Percentiles rank a stretch among this genome's conserved stretches.
These are phyloP conservation scores for Pisolithus marmoratus DNA, from an alignment of 768 basidiomycete species.

Conservation along the genomic window DNA sequence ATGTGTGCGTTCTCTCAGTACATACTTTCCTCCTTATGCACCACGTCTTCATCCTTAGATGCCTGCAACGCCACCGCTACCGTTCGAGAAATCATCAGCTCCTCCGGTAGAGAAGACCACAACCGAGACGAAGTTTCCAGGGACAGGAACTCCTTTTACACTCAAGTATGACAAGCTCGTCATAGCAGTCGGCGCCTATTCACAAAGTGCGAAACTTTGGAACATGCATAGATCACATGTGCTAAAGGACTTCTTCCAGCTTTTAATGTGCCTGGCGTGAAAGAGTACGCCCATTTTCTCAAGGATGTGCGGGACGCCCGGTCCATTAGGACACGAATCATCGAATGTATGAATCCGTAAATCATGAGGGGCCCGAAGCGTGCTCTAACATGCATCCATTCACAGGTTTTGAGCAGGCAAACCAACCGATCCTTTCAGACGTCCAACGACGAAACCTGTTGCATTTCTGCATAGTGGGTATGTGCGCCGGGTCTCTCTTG, in stretches of 20 bases:
- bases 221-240: conserved; percentile 2
- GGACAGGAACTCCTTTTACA: conserved; percentile 40
- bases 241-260: conserved; percentile 33
- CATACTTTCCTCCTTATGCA: background rate
- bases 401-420: conserved; percentile 79
- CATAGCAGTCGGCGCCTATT: conserved; percentile 81
- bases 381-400: background rate
- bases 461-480: conserved; percentile 84
- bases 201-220: conserved; percentile 52
- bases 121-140: conserved; percentile 14
- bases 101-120: conserved; percentile 12
- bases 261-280: conserved; percentile 69
- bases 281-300: conserved; percentile 76
- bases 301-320: conserved; percentile 77
- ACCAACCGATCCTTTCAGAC: conserved; percentile 72
- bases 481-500: conserved; percentile 15
- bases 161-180: conserved; percentile 76
- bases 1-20: conserved; percentile 44
- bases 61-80: conserved; percentile 51
- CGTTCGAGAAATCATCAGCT: conserved; percentile 22
- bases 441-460: conserved; percentile 68
- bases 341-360: conserved; percentile 52
- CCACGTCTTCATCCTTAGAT: conserved; percentile 34
- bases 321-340: conserved; percentile 60
- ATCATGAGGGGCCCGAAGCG: background rate